These are phyloP conservation scores for Didymella pinodella DNA, from an alignment of 2,329 filamentous ascomycete genomes.

Conservation along the genomic window DNA sequence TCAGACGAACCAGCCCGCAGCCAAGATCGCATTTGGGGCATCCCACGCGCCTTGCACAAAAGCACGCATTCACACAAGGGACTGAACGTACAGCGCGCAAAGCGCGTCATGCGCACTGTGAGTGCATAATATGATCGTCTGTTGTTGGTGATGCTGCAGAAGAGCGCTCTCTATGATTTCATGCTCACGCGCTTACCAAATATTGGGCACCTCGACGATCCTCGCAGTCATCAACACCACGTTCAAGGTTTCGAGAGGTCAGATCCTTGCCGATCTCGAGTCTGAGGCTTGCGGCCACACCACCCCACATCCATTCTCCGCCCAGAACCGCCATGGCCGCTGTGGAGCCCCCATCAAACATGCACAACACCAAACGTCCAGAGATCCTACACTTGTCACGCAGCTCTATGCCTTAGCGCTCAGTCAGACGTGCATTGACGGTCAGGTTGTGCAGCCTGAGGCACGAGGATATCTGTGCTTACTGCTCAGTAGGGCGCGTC, in stretches of 20 bases:
- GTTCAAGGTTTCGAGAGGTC: background rate
- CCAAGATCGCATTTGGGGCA: background rate
- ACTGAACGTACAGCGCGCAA: background rate
- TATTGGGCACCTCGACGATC: conserved; percentile 4
- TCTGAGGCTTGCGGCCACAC: conserved; percentile 12
- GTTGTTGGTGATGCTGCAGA: background rate
- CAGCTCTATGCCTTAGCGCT: conserved; percentile 14
- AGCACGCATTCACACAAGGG: background rate
- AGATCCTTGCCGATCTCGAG: background rate
- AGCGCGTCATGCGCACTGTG: background rate
- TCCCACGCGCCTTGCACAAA: background rate
- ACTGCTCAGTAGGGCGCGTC: conserved; percentile 2
- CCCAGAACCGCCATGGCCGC: conserved; percentile 18
- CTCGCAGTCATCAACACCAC: background rate
- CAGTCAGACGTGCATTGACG: background rate
- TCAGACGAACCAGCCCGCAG: conserved; percentile 5
- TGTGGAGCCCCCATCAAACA: conserved; percentile 21
- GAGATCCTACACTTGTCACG: conserved; percentile 10
- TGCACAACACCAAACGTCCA: conserved; percentile 19
- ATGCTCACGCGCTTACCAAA: conserved; percentile 2
- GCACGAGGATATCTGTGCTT: background rate
- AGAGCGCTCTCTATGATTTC: conserved; percentile 9
- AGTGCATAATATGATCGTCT: background rate
- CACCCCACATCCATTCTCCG: conserved; percentile 17
- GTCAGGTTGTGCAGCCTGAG: conserved; percentile 4